phyloP scores from a whole-genome alignment of 495 filamentous ascomycete species.

The Aspergillus taichungensis region DNA sequence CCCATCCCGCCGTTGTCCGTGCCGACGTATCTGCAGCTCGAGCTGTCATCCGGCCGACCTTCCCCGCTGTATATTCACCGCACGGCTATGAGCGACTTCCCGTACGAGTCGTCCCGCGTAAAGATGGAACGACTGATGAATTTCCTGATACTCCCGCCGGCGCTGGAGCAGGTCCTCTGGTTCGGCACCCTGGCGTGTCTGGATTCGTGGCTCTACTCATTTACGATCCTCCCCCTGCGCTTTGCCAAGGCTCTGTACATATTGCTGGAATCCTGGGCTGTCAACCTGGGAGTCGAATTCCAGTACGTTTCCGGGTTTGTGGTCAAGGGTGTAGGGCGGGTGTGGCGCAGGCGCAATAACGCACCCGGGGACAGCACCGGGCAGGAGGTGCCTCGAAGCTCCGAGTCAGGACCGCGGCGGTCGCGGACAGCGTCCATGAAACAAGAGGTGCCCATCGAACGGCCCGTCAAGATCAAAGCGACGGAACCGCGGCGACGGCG shows the following conservation, averaged over 20 bases:
- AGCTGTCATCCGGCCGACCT: slow-evolving; percentile 71
- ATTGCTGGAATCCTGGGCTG: slow-evolving; percentile 61
- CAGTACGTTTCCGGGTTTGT: slow-evolving; percentile 63
- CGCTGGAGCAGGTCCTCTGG: slow-evolving; percentile 74
- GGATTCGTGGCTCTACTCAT: too few species aligned
- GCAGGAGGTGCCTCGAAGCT: slow-evolving; percentile 10
- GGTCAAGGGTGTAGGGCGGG: slow-evolving; percentile 61
- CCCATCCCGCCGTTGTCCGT: slow-evolving; percentile 80
- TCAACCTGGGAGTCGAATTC: slow-evolving; percentile 55
- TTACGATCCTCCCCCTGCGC: slow-evolving; percentile 38
- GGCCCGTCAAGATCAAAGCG: slow-evolving; percentile 3
- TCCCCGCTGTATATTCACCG: slow-evolving; percentile 85
- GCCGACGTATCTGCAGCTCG: slow-evolving; percentile 80
- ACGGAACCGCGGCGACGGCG: slow-evolving; percentile 23
- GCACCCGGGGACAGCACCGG: slow-evolving; percentile 12
- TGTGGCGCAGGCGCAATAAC: slow-evolving; percentile 57
- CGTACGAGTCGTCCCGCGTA: slow-evolving; percentile 92
- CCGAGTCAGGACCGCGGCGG: slow-evolving; percentile 17
- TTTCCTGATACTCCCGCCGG: slow-evolving; percentile 71
- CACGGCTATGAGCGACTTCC: slow-evolving; percentile 60
- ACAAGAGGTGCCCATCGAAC: slow-evolving; percentile 9
- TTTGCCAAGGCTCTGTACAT: slow-evolving; percentile 79
- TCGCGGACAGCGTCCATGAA: slow-evolving; percentile 5
- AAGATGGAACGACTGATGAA: slow-evolving; percentile 92
- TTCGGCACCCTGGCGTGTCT: slow-evolving; percentile 88